Percentiles rank a stretch among this genome's conserved stretches.
Evolutionary conservation across 1,284 basidiomycete genomes (phyloP).

Genomic region (Austroboletus novae-zelandiae): DNA sequence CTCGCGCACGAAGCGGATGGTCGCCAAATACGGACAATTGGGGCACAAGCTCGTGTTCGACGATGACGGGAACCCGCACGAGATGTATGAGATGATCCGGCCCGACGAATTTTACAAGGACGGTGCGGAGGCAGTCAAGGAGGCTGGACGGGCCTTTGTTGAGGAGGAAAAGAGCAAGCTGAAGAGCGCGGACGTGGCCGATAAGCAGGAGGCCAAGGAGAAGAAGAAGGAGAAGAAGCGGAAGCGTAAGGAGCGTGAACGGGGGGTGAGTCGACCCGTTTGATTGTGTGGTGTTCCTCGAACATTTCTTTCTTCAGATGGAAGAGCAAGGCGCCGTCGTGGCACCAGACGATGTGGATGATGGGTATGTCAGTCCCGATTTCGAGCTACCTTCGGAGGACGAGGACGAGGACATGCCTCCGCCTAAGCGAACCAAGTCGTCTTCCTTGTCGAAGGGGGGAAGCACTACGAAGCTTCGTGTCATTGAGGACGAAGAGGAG

Average conservation of each 20-base stretch:
- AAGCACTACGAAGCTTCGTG: conserved; percentile 7
- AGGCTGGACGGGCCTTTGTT: conserved; percentile 68
- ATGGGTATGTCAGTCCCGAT: conserved; percentile 72
- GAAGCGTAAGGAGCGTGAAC: conserved; percentile 80
- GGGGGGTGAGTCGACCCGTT: conserved; percentile 39
- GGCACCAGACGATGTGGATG: conserved; percentile 48
- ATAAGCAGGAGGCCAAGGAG: conserved; percentile 82
- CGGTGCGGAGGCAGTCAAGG: conserved; percentile 60
- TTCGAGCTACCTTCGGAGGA: conserved; percentile 55
- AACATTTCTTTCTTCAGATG: conserved; percentile 12
- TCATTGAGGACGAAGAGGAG: conserved; percentile 52
- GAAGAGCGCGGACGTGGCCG: conserved; percentile 67
- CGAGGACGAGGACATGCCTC: conserved; percentile 40
- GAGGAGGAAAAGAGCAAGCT: conserved; percentile 71
- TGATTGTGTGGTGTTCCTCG: not conserved
- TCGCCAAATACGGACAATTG: conserved; percentile 60
- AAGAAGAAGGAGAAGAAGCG: conserved; percentile 89
- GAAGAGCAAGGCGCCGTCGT: conserved; percentile 30
- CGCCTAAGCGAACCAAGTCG: conserved; percentile 41
- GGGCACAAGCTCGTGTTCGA: conserved; percentile 82
- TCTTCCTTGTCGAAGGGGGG: conserved; percentile 6
- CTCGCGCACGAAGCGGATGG: conserved; percentile 75
- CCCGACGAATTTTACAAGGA: conserved; percentile 66
- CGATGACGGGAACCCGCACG: conserved; percentile 77
- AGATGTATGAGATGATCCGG: conserved; percentile 78